Conservation (phyloP, 75 land plant genomes). For the Pseudotsuga menziesii region DNA sequence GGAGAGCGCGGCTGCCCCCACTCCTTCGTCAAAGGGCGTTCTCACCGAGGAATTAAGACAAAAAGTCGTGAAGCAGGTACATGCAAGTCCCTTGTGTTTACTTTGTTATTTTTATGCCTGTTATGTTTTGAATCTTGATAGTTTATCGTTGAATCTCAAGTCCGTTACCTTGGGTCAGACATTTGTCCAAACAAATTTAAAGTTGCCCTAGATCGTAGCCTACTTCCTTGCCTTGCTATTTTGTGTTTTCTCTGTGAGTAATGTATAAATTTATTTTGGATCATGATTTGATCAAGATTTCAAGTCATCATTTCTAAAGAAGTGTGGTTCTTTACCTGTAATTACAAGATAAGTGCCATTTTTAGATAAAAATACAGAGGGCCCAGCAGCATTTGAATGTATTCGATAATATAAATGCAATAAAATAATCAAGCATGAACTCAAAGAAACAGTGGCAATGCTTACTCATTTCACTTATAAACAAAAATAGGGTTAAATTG, state of each 20-base stretch:
- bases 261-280: too few relatives aligned
- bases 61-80: neutral
- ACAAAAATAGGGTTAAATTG: too few relatives aligned
- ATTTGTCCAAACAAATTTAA: neutral
- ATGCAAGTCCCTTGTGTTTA: too few relatives aligned
- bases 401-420: too few relatives aligned
- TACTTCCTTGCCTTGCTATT: neutral
- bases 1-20: neutral
- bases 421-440: too few relatives aligned
- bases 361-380: neutral
- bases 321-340: neutral
- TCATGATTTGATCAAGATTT: too few relatives aligned
- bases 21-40: neutral
- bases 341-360: neutral
- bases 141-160: too few relatives aligned
- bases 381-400: neutral
- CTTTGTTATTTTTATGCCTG: neutral
- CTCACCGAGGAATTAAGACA: slow-evolving; percentile 3
- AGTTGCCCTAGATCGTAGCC: neutral
- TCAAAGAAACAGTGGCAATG: too few relatives aligned
- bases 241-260: neutral
- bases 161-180: too few relatives aligned
- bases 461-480: too few relatives aligned
- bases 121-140: neutral
- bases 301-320: neutral